Evolutionary conservation across 208 protist species (phyloP).

Genomic region (Trypanosoma brucei): DNA sequence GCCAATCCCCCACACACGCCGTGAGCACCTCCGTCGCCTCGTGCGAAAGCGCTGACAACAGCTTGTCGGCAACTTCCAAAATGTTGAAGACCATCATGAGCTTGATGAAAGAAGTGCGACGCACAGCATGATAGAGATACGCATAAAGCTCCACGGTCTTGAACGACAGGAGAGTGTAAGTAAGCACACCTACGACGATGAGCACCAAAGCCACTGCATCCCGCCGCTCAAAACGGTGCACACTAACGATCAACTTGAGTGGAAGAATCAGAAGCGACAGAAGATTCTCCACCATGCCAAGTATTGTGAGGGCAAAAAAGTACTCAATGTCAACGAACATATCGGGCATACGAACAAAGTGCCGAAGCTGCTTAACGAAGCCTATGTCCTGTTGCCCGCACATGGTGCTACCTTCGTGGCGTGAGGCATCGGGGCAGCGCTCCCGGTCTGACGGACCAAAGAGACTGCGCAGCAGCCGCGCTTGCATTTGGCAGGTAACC

Average conservation of each 20-base stretch:
- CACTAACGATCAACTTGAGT: constrained; percentile 22
- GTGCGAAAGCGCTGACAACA: constrained; percentile 87
- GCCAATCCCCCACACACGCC: constrained; percentile 23
- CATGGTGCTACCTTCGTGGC: neutral
- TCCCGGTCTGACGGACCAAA: constrained; percentile 14
- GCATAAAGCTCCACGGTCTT: constrained; percentile 45
- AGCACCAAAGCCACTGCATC: constrained; percentile 27
- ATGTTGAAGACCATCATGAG: constrained; percentile 95
- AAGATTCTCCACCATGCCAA: constrained; percentile 31
- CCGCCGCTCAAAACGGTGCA: constrained; percentile 20
- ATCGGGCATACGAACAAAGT: constrained; percentile 28
- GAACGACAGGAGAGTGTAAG: constrained; percentile 19
- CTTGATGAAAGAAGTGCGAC: constrained; percentile 89
- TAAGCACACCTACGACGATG: constrained; percentile 27
- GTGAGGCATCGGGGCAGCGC: neutral
- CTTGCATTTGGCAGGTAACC: constrained; percentile 3
- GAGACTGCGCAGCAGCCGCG: constrained; percentile 3
- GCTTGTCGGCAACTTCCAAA: constrained; percentile 87
- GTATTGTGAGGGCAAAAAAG: constrained; percentile 31
- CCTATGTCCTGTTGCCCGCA: neutral
- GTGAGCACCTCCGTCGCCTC: constrained; percentile 89
- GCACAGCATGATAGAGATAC: constrained; percentile 80
- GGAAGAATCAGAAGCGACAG: constrained; percentile 26
- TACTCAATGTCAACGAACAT: constrained; percentile 33
- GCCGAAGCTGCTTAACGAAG: constrained; percentile 16